Evolutionary conservation across 495 filamentous ascomycete species (phyloP), one percentile per base, ranked within the genome.

Genomic region (Staphylotrichum longicolle): DNA sequence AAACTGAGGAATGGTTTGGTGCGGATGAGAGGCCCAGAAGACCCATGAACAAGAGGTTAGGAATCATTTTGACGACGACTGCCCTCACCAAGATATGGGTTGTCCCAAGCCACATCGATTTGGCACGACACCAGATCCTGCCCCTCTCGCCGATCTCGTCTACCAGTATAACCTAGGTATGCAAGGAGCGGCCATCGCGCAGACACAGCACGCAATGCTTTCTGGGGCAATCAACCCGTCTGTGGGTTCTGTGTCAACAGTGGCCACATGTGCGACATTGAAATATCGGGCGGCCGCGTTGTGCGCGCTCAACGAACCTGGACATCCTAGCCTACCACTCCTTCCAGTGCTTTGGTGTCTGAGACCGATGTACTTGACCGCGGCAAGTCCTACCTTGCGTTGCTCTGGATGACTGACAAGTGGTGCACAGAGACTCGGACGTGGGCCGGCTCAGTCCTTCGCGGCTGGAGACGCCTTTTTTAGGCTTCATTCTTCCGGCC

Each of bases 101-200:
- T 39, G 6, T 7, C 37, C 1, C 37, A 39, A 39, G 37, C 37
- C 37, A 39, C 37, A 39, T 10, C 10, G 37, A 10, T 39, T 47
- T 42, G 7, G 39, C 61, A 59, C 61, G n/a, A 50, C 55, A 33
- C 54, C 48, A 63, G 61, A 63, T 63, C 49, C 61, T 63, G 61
- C 54, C 45, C 41, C 42, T 40, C 50, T 34, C 34, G 20, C 48
- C 44, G 53, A 50, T 57, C 34, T 44, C 47, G 12, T 39, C 34
- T 7, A 20, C 46, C 48, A 63, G 33, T 2, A 50, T 34, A 15
- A 27, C 20, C 20, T 27, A 27, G 34, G 49, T 5, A 11, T 3
- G 30, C 33, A 37, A n/a, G 49, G 32, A 11, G 47, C 33, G 32
- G 34, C 14, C 20, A 11, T 11, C 15, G 27, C 12, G 32, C 32